Evolutionary conservation across 208 protist species (phyloP).

Genomic region (Acanthamoeba royreba): DNA sequence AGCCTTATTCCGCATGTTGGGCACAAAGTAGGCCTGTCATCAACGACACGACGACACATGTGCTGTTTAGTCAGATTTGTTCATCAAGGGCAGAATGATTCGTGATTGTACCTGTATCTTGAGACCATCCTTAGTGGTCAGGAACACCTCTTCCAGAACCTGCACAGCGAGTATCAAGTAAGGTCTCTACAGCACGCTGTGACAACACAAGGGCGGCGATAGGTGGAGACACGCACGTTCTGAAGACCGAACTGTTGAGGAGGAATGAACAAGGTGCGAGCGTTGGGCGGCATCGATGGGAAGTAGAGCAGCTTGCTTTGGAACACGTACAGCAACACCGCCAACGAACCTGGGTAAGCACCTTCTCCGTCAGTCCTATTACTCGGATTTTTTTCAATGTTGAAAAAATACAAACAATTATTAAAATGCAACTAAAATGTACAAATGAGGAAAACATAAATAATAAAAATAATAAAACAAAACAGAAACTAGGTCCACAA

Average conservation of each 20-base stretch:
- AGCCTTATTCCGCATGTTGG: not conserved
- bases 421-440: no score
- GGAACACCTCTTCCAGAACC: not conserved
- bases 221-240: not conserved
- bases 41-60: no score
- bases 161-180: not conserved
- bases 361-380: no score
- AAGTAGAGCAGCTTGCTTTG: constrained; percentile 40
- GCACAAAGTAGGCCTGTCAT: constrained; percentile 25
- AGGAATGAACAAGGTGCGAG: not conserved
- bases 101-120: no score
- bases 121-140: not conserved
- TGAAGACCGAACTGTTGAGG: not conserved
- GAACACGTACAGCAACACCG: not conserved
- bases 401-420: no score
- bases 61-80: no score
- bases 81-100: no score
- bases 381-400: no score
- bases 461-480: no score
- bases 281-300: not conserved
- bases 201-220: not conserved
- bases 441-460: no score
- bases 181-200: not conserved
- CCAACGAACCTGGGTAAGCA: not conserved
- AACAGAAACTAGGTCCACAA: no score